A percentile compares a stretch with the other conserved stretches of the same genome.
These are phyloP conservation scores for Cladophialophora carrionii DNA, from an alignment of 2,329 filamentous ascomycete species.

Conservation along the genomic window DNA sequence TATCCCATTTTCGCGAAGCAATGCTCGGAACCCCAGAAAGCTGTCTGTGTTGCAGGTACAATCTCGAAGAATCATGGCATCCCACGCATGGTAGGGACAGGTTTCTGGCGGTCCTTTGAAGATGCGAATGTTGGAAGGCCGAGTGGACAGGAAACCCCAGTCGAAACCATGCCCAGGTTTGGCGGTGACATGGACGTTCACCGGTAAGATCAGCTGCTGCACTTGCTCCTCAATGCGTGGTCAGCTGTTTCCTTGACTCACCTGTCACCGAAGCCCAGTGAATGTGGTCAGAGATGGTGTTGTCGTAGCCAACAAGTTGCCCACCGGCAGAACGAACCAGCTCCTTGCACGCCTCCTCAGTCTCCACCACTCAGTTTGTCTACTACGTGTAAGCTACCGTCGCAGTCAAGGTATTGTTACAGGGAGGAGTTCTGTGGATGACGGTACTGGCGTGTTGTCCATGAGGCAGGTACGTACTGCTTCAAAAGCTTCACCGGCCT, in stretches of 20 bases:
- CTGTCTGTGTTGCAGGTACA: slow-evolving; percentile 4
- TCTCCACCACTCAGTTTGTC: slow-evolving; percentile 16
- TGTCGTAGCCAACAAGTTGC: slow-evolving; percentile 5
- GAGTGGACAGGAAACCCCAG: slow-evolving; percentile 11
- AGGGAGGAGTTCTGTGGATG: neutral
- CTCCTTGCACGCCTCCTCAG: slow-evolving; percentile 14
- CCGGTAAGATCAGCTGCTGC: neutral
- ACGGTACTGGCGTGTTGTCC: no score
- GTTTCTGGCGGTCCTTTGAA: slow-evolving; percentile 12
- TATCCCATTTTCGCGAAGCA: slow-evolving; percentile 12
- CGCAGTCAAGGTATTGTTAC: no score
- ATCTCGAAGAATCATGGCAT: slow-evolving; percentile 19
- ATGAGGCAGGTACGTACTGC: neutral
- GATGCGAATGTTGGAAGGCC: slow-evolving; percentile 15
- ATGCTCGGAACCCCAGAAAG: neutral
- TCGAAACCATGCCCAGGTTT: neutral
- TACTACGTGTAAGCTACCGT: no score
- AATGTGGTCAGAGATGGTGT: neutral
- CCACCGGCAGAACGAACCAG: slow-evolving; percentile 13
- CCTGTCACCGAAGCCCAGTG: slow-evolving; percentile 3
- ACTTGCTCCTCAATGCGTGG: neutral
- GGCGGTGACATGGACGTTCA: slow-evolving; percentile 3
- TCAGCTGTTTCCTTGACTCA: neutral
- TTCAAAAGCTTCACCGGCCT: slow-evolving; percentile 2
- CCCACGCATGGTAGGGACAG: slow-evolving; percentile 5